A percentile compares a stretch with the other conserved stretches of the same genome.
Evolutionary conservation across 495 filamentous ascomycete genomes (phyloP).

Genomic region (Chaetomium tenue): DNA sequence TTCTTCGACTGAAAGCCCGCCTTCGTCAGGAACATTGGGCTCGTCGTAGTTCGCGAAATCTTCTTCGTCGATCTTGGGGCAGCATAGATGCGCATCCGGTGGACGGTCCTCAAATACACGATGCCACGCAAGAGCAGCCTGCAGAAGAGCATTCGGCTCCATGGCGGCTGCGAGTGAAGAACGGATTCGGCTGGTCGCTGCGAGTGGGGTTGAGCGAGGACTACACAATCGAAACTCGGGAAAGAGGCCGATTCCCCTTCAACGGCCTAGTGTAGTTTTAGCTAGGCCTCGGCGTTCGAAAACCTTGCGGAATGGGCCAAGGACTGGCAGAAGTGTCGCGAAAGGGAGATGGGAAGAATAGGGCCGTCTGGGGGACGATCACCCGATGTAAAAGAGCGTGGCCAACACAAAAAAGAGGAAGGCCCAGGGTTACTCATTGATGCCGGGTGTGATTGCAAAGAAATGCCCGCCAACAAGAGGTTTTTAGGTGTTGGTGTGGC

Average conservation of each 20-base stretch:
- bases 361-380: background rate
- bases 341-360: background rate
- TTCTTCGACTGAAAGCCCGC: slow-evolving; percentile 34
- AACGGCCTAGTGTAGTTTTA: background rate
- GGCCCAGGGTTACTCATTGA: background rate
- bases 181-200: background rate
- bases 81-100: slow-evolving; percentile 43
- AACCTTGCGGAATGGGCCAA: background rate
- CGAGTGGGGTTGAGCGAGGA: background rate
- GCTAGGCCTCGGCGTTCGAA: background rate
- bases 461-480: background rate
- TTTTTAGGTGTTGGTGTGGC: background rate
- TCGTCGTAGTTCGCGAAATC: slow-evolving; percentile 56
- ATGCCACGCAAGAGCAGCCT: slow-evolving; percentile 31
- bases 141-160: slow-evolving; percentile 24
- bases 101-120: slow-evolving; percentile 34
- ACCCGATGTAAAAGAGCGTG: background rate
- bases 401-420: background rate
- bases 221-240: background rate
- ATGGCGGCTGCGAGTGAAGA: slow-evolving; percentile 8
- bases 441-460: background rate
- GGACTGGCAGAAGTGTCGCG: background rate
- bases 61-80: slow-evolving; percentile 43
- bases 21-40: slow-evolving; percentile 38
- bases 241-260: background rate